Conservation (phyloP, 2,329 filamentous ascomycete species). For the Leptodontidium sp. region DNA sequence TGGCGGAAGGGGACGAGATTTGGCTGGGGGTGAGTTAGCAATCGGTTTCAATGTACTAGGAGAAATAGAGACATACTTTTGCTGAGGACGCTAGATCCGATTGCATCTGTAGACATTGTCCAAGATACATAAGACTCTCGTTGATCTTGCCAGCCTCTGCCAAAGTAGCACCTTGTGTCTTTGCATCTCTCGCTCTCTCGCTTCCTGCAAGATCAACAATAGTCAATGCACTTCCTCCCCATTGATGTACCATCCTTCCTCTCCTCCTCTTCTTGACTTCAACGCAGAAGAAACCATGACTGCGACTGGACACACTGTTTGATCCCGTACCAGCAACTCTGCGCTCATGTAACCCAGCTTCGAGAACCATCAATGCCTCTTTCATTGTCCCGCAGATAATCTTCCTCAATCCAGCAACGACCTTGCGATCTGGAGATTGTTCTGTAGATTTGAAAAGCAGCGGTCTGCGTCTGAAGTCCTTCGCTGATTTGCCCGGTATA, state of each 20-base stretch:
- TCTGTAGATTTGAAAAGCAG: constrained; percentile 94
- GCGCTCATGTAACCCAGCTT: constrained; percentile 86
- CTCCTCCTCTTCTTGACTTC: constrained; percentile 85
- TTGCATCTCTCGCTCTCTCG: constrained; percentile 90
- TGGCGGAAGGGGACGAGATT: constrained; percentile 81
- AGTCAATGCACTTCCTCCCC: constrained; percentile 82
- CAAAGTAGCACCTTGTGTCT: constrained; percentile 90
- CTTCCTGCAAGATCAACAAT: constrained; percentile 94
- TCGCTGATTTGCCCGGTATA: constrained; percentile 66
- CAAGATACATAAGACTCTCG: constrained; percentile 96
- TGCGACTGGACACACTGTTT: constrained; percentile 91
- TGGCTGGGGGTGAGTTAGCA: constrained; percentile 59
- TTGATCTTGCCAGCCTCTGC: constrained; percentile 99
- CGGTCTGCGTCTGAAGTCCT: constrained; percentile 77
- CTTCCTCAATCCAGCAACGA: constrained; percentile 91
- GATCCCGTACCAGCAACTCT: constrained; percentile 90
- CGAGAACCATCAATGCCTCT: constrained; percentile 88
- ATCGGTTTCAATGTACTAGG: too few species aligned
- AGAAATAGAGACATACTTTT: too few species aligned
- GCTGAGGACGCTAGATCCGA: constrained; percentile 77
- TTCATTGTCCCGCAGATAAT: constrained; percentile 83
- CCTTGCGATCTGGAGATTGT: constrained; percentile 86
- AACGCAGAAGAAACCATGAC: constrained; percentile 95
- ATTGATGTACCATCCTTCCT: constrained; percentile 62
- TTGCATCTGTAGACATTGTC: constrained; percentile 96